Percentiles rank a stretch among this genome's conserved stretches.
Evolutionary conservation across 768 basidiomycete genomes (phyloP).

Genomic region (Leccinum rimulosum): DNA sequence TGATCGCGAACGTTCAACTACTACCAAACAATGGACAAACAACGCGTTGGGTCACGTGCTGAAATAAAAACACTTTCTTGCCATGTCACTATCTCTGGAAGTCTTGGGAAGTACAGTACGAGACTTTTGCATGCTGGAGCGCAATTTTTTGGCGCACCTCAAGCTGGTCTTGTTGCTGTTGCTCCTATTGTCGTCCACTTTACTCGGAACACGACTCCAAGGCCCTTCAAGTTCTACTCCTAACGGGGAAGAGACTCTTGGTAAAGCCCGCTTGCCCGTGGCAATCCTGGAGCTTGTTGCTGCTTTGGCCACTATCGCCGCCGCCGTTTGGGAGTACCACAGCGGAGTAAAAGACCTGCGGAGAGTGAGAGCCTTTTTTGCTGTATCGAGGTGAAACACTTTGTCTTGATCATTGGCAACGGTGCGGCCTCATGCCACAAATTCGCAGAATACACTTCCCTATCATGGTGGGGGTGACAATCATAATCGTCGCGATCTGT

Average conservation of each 20-base stretch:
- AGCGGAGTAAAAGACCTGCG: slow-evolving; percentile 55
- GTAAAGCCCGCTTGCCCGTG: slow-evolving; percentile 42
- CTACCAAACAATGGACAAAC: slow-evolving; percentile 42
- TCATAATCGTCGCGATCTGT: slow-evolving; percentile 49
- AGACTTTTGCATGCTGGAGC: slow-evolving; percentile 78
- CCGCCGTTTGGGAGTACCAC: slow-evolving; percentile 67
- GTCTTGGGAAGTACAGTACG: slow-evolving; percentile 62
- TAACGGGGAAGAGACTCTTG: slow-evolving; percentile 21
- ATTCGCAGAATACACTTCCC: slow-evolving; percentile 46
- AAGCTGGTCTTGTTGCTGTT: slow-evolving; percentile 64
- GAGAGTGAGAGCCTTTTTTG: slow-evolving; percentile 57
- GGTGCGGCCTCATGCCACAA: slow-evolving; percentile 2
- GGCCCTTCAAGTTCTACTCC: slow-evolving; percentile 24
- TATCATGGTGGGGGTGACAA: slow-evolving; percentile 49
- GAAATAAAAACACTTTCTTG: neutral
- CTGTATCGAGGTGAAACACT: slow-evolving; percentile 48
- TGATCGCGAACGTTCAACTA: slow-evolving; percentile 30
- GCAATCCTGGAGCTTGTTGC: slow-evolving; percentile 53
- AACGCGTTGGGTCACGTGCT: slow-evolving; percentile 26
- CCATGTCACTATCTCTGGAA: slow-evolving; percentile 33
- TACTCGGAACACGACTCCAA: slow-evolving; percentile 61
- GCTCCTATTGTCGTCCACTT: slow-evolving; percentile 59
- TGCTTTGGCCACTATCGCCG: slow-evolving; percentile 51
- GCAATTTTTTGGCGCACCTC: slow-evolving; percentile 68
- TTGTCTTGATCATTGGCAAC: slow-evolving; percentile 2